A percentile compares a stretch with the other conserved stretches of the same genome.
Evolutionary conservation across 2,329 filamentous ascomycete species (phyloP).

Genomic region (Trichoderma breve): DNA sequence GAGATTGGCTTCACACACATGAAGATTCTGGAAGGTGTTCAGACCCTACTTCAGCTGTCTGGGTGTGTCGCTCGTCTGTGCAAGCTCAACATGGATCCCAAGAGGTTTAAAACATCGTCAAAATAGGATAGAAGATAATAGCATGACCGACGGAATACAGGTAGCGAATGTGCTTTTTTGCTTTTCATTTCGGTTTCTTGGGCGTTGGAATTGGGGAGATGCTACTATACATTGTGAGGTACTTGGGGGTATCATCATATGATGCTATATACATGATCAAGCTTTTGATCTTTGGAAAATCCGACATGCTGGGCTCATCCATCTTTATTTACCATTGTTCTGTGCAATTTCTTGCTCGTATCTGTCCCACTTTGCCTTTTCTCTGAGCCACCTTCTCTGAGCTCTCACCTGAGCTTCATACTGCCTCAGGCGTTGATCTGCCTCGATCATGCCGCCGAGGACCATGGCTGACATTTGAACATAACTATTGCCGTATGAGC

Average conservation of each 20-base stretch:
- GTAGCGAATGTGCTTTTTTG: conserved; percentile 29
- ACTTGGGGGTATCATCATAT: conserved; percentile 16
- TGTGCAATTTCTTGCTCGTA: conserved; percentile 61
- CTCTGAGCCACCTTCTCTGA: conserved; percentile 60
- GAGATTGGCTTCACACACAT: conserved; percentile 99
- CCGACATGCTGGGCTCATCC: background rate
- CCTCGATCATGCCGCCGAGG: conserved; percentile 73
- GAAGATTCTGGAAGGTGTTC: conserved; percentile 97
- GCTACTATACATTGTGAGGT: conserved; percentile 13
- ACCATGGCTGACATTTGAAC: conserved; percentile 85
- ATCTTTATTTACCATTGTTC: conserved; percentile 37
- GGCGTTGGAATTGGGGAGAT: conserved; percentile 35
- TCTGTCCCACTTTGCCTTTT: conserved; percentile 66
- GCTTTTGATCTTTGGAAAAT: background rate
- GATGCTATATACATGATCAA: conserved; percentile 18
- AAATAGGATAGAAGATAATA: conserved; percentile 29
- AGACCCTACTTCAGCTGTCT: conserved; percentile 89
- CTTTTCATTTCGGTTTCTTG: conserved; percentile 23
- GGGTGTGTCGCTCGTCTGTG: conserved; percentile 88
- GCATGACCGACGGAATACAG: conserved; percentile 11
- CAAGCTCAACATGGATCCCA: conserved; percentile 94
- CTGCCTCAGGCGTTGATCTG: conserved; percentile 63
- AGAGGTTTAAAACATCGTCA: conserved; percentile 60
- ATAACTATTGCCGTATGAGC: conserved; percentile 52
- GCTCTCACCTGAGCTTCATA: conserved; percentile 66